Base-by-base conservation (phyloP, 345 rosid genomes). In the Microthlaspi erraticum region DNA sequence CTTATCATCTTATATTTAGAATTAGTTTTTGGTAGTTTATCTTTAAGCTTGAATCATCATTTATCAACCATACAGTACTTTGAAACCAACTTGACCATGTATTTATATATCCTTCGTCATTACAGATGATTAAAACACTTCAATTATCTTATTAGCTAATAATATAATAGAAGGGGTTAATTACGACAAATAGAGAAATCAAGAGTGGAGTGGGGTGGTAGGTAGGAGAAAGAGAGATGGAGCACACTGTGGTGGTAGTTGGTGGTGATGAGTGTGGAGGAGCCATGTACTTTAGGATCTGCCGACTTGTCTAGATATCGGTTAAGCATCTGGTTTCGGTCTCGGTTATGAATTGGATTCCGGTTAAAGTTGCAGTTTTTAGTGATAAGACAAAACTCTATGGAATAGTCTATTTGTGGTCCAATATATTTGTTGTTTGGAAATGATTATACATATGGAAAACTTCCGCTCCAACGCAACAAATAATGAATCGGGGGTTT, bases 211-310 rank as follows among this genome's bases (percentile, higher is more conserved):
- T 67, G 73, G 78, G 46, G 49, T 74, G 73, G 68, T 67, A 34
- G 78, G 78, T 74, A 43, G 46, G 61, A 57, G 72, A 73, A 73
- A 73, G 66, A 58, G 67, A 73, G 61, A 49, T 50, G 16, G 29
- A 73, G 44, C 66, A 42, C 16, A 52, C 29, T 42, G 41, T 66
- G 39, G 62, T 67, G 43, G 78, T 51, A n/a, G n/a, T n/a, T n/a
- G n/a, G n/a, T 39, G 75, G 75, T 60, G 75, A 68, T 60, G 66
- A 58, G 64, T 54, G 45, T 57, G 49, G 48, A 31, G 33, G 49
- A 42, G 68, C 34, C 73, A 65, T 74, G 55, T 45, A 50, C 61
- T 66, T 66, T 50, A 51, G 68, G 73, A 33, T 74, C 46, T 43
- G 68, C 73, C 78, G 73, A 59, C 78, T 34, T 44, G 3, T 20